Conservation (phyloP, 2,329 filamentous ascomycete genomes). For the Clonostachys sp. region DNA sequence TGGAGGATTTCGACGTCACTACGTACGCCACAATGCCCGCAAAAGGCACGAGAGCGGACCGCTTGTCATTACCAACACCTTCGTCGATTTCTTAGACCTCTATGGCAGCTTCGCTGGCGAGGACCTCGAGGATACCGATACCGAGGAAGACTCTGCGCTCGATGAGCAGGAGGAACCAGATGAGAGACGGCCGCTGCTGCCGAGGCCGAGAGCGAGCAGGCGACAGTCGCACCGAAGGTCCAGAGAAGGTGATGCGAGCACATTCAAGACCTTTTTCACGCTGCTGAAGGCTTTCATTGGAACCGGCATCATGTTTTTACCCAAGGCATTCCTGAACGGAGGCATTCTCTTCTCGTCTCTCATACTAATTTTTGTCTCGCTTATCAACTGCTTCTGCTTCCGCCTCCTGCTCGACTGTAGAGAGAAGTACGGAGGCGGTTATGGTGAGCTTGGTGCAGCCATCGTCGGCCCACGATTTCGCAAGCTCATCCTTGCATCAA, state of each 20-base stretch:
- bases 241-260: conserved; percentile 57
- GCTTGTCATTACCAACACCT: conserved; percentile 60
- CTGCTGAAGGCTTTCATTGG: conserved; percentile 75
- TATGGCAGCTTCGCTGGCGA: conserved; percentile 77
- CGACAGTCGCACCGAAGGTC: conserved; percentile 40
- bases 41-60: conserved; percentile 27
- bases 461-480: conserved; percentile 62
- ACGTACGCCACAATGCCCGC: conserved; percentile 29
- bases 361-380: conserved; percentile 60
- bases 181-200: conserved; percentile 50
- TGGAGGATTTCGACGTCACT: conserved; percentile 42
- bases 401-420: conserved; percentile 67
- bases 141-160: conserved; percentile 53
- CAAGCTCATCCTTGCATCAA: conserved; percentile 61
- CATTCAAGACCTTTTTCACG: conserved; percentile 73
- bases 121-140: conserved; percentile 47
- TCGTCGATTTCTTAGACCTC: conserved; percentile 71
- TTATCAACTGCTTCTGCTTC: conserved; percentile 67
- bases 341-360: conserved; percentile 72
- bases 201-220: conserved; percentile 29
- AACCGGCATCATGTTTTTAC: conserved; percentile 78
- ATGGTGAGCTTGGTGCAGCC: conserved; percentile 67
- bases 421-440: conserved; percentile 60
- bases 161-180: conserved; percentile 34
- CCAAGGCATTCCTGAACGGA: conserved; percentile 75